Conservation (phyloP, 1,284 basidiomycete genomes). For the Erythrobasidium hasegawianum region DNA sequence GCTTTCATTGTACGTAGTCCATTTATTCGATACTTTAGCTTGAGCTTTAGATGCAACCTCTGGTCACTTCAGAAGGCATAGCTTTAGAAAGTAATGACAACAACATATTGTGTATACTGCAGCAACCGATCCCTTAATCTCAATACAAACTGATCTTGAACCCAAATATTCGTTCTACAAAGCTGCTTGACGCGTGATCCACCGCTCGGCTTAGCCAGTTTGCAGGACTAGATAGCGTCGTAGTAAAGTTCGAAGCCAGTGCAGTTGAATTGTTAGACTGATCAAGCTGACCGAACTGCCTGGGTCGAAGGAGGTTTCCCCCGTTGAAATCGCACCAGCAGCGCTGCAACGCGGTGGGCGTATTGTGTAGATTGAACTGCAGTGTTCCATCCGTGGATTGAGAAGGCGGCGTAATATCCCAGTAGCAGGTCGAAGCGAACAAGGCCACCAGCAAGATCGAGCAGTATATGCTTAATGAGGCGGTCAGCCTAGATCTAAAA, state of each 20-base stretch:
- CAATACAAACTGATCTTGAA: conserved; percentile 25
- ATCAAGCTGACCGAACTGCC: background rate
- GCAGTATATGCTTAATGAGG: conserved; percentile 24
- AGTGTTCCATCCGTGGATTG: background rate
- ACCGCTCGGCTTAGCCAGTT: conserved; percentile 15
- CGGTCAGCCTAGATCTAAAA: too few species aligned
- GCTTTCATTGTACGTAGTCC: too few species aligned
- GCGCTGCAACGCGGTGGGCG: background rate
- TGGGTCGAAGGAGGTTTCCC: conserved; percentile 10
- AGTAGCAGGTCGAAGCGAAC: conserved; percentile 22
- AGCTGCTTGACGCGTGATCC: conserved; percentile 8
- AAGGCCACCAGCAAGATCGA: conserved; percentile 25
- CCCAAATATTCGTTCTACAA: conserved; percentile 15
- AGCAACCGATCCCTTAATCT: too few species aligned
- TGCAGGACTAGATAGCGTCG: background rate
- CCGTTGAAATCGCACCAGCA: conserved; percentile 32
- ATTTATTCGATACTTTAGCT: too few species aligned
- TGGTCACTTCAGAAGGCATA: too few species aligned
- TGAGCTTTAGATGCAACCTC: too few species aligned
- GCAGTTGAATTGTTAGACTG: background rate
- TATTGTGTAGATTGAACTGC: conserved; percentile 7
- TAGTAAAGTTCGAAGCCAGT: background rate
- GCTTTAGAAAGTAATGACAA: too few species aligned
- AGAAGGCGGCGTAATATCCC: conserved; percentile 21
- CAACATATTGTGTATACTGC: too few species aligned